phyloP scores from a whole-genome alignment of 2,329 filamentous ascomycete genomes.

The Beauveria sp. region DNA sequence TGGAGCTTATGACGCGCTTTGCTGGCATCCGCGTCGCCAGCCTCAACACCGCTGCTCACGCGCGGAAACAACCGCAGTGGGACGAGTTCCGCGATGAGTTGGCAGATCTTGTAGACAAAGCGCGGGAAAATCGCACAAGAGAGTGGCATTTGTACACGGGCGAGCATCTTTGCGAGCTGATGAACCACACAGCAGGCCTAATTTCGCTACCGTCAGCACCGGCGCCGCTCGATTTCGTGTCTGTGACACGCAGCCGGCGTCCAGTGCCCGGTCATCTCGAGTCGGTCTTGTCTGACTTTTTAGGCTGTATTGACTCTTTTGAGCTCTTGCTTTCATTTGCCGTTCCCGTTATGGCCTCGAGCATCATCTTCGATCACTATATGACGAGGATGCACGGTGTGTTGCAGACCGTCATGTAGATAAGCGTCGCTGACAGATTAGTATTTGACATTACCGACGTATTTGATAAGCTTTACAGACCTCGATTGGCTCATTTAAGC shows the following conservation, averaged over 20 bases:
- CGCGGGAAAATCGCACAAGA: neutral
- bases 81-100: neutral
- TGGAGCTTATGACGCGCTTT: neutral
- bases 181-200: neutral
- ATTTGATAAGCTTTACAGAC: neutral
- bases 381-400: neutral
- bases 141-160: neutral
- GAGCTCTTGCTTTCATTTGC: neutral
- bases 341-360: neutral
- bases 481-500: neutral
- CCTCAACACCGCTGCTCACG: neutral
- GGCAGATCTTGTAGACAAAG: neutral
- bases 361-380: neutral
- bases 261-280: neutral
- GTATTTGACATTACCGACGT: neutral
- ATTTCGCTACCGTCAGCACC: neutral
- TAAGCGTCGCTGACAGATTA: neutral
- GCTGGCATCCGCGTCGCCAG: neutral
- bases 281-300: neutral
- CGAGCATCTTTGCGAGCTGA: neutral
- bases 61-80: neutral
- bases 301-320: neutral
- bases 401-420: neutral
- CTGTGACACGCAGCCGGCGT: neutral
- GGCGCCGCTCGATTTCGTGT: neutral